These are phyloP conservation scores for Sechiopsis laciniata DNA, from an alignment of 306 rosid genomes.

Conservation along the genomic window DNA sequence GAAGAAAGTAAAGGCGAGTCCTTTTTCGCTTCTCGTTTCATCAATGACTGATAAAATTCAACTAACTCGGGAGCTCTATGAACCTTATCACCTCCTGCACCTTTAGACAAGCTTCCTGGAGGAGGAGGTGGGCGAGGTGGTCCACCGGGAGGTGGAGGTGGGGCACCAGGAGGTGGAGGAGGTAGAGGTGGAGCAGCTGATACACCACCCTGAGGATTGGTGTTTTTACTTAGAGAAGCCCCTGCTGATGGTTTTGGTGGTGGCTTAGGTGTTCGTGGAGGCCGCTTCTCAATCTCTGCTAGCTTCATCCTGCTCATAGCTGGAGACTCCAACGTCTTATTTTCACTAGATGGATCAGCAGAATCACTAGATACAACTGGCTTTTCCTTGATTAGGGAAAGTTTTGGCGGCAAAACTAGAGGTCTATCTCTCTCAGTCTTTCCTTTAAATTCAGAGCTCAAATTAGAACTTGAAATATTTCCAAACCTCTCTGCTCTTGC, in stretches of 20 bases:
- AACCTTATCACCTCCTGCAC: constrained; percentile 32
- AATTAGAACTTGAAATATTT: constrained; percentile 42
- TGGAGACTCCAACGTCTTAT: constrained; percentile 43
- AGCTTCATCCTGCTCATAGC: constrained; percentile 73
- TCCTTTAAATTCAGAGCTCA: constrained; percentile 25
- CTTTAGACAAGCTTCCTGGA: constrained; percentile 71
- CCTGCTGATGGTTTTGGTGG: constrained; percentile 65
- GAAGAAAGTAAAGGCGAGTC: constrained; percentile 62
- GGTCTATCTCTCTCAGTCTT: constrained; percentile 46
- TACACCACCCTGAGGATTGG: constrained; percentile 47
- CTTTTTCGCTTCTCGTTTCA: constrained; percentile 96
- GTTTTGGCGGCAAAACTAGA: constrained; percentile 59
- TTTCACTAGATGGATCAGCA: constrained; percentile 52
- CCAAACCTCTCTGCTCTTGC: constrained; percentile 79
- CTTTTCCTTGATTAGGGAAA: constrained; percentile 66
- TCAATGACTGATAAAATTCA: constrained; percentile 88
- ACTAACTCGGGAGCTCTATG: constrained; percentile 71
- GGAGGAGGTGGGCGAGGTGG: constrained; percentile 93
- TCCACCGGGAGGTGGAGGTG: constrained; percentile 46
- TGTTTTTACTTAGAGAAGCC: constrained; percentile 33
- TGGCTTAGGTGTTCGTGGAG: constrained; percentile 80
- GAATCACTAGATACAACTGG: constrained; percentile 40
- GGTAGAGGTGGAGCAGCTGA: constrained; percentile 51
- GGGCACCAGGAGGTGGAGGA: constrained; percentile 64
- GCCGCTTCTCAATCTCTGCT: constrained; percentile 76